Evolutionary conservation across 2,329 filamentous ascomycete genomes (phyloP).

Genomic region (Colletotrichum eleusines): DNA sequence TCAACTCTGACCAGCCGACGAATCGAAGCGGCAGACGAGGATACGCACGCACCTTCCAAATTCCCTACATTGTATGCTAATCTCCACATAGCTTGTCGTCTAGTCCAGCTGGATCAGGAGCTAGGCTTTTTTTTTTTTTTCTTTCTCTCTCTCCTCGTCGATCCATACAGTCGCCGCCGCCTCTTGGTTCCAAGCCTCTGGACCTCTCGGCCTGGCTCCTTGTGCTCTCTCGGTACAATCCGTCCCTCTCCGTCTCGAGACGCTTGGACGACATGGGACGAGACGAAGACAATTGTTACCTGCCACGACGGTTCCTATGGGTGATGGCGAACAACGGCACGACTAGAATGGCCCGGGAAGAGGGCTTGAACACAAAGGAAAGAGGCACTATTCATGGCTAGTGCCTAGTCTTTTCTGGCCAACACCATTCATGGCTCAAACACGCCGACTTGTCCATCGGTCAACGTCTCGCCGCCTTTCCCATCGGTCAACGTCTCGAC

Average conservation of each 20-base stretch:
- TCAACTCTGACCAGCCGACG: not conserved
- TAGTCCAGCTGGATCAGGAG: constrained; percentile 4
- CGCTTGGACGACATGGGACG: not conserved
- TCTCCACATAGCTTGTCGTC: constrained; percentile 35
- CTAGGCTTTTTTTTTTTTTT: not conserved
- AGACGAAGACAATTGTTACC: not conserved
- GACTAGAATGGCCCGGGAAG: not conserved
- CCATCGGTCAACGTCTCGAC: not conserved
- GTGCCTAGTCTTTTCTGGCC: not conserved
- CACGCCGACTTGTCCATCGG: not conserved
- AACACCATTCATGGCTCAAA: constrained; percentile 9
- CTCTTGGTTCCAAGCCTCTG: constrained; percentile 15
- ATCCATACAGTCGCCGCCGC: not conserved
- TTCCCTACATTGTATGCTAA: constrained; percentile 21
- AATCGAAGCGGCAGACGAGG: not conserved
- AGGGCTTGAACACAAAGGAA: constrained; percentile 21
- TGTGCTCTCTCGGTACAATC: not conserved
- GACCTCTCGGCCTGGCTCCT: not conserved
- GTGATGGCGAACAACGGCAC: constrained; percentile 19
- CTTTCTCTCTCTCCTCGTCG: not conserved
- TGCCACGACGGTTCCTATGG: not conserved
- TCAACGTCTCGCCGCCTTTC: constrained; percentile 1
- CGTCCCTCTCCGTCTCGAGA: not conserved
- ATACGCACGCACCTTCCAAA: constrained; percentile 13
- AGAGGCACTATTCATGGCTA: constrained; percentile 16